These are phyloP conservation scores for Pouteria campechiana DNA, from an alignment of 179 eudicot genomes.

Conservation along the genomic window DNA sequence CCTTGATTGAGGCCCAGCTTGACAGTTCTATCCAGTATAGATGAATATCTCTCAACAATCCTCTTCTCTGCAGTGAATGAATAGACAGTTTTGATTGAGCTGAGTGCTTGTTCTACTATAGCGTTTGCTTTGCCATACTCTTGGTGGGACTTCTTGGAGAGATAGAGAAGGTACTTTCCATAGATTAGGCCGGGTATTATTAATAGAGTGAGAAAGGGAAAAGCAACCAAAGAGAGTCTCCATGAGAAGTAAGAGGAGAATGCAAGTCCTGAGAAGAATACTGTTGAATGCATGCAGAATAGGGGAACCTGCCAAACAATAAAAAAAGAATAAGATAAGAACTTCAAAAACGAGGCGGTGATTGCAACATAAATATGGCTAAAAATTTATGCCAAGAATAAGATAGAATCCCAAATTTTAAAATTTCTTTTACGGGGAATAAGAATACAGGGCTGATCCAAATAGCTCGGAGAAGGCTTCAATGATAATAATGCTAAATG, in stretches of 20 bases:
- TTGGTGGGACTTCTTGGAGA: constrained; percentile 44
- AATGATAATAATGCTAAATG: no score
- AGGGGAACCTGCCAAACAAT: constrained; percentile 52
- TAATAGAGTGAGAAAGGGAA: constrained; percentile 58
- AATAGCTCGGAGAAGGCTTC: no score
- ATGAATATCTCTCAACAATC: constrained; percentile 45
- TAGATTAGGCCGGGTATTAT: constrained; percentile 78
- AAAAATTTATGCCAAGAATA: background rate
- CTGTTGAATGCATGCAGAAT: constrained; percentile 75
- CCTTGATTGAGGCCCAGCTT: constrained; percentile 71
- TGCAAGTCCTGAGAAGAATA: constrained; percentile 76
- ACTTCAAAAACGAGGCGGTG: no score
- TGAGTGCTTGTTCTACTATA: constrained; percentile 60
- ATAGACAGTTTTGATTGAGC: constrained; percentile 78
- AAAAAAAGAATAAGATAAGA: no score
- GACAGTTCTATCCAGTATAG: constrained; percentile 46
- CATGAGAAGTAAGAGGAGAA: constrained; percentile 85
- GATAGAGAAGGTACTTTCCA: constrained; percentile 57
- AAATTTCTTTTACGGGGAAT: no score
- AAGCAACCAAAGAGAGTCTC: constrained; percentile 67
- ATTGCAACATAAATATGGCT: background rate
- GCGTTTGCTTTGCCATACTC: constrained; percentile 68
- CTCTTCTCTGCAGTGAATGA: constrained; percentile 81
- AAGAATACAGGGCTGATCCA: no score
- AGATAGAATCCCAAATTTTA: background rate